phyloP scores from a whole-genome alignment of 1,284 basidiomycete genomes.

The Gomphus sp. region DNA sequence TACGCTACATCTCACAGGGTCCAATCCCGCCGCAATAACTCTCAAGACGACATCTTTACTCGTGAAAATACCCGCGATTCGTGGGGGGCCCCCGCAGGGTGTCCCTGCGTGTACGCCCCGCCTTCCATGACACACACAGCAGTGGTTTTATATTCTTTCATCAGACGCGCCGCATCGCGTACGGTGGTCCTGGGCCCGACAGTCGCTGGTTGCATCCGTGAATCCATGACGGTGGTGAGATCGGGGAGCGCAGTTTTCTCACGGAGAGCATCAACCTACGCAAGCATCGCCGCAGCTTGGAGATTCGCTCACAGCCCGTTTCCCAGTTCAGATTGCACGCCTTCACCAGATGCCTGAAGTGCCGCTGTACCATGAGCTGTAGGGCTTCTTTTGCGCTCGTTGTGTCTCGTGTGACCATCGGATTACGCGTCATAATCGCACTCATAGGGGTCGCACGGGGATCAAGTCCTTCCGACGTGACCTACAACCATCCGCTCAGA shows the following conservation, averaged over 20 bases:
- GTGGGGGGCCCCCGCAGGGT: conserved; percentile 34
- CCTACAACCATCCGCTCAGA: conserved; percentile 37
- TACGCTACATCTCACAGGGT: conserved; percentile 89
- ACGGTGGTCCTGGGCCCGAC: conserved; percentile 94
- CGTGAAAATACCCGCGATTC: conserved; percentile 98
- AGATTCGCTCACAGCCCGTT: conserved; percentile 68
- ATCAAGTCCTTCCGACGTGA: conserved; percentile 94
- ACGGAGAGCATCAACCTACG: conserved; percentile 91
- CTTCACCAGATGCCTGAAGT: conserved; percentile 98
- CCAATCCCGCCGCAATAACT: conserved; percentile 97
- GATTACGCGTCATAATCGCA: conserved; percentile 95
- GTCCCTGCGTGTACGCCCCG: conserved; percentile 22
- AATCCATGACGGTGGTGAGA: conserved; percentile 91
- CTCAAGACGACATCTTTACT: conserved; percentile 97
- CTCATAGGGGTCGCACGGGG: conserved; percentile 88
- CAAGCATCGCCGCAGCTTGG: conserved; percentile 90
- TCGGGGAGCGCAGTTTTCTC: conserved; percentile 97
- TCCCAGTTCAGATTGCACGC: conserved; percentile 95
- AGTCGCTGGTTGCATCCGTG: conserved; percentile 88
- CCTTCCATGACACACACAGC: conserved; percentile 97
- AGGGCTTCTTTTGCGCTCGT: conserved; percentile 97
- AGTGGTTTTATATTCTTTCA: conserved; percentile 95
- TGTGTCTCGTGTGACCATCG: conserved; percentile 98
- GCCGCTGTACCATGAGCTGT: conserved; percentile 94
- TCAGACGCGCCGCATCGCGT: conserved; percentile 90